phyloP scores from a whole-genome alignment of 2,329 filamentous ascomycete species.

The Xylariaceae sp. region DNA sequence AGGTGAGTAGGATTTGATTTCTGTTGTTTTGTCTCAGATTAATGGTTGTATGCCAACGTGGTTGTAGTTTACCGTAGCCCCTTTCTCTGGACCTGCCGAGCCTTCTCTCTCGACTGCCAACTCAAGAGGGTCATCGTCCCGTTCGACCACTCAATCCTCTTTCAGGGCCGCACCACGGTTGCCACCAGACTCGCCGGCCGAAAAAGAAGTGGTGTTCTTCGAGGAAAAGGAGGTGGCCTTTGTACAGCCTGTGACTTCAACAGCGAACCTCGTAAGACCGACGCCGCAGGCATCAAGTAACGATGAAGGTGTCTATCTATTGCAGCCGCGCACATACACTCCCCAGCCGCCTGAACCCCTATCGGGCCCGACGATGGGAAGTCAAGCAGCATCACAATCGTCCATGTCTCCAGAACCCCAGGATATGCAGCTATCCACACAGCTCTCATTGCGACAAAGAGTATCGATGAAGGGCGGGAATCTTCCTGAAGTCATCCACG shows the following conservation, averaged over 20 bases:
- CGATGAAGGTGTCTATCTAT: conserved; percentile 44
- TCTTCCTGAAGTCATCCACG: conserved; percentile 49
- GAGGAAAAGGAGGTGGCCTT: conserved; percentile 24
- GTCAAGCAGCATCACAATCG: conserved; percentile 26
- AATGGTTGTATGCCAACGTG: conserved; percentile 5
- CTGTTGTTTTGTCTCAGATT: background rate
- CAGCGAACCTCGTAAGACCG: conserved; percentile 20
- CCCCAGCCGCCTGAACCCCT: conserved; percentile 45
- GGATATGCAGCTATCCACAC: conserved; percentile 27
- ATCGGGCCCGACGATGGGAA: conserved; percentile 41
- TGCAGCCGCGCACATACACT: conserved; percentile 55
- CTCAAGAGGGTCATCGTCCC: conserved; percentile 20
- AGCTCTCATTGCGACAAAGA: conserved; percentile 47
- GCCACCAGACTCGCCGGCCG: conserved; percentile 24
- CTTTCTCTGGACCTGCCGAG: conserved; percentile 26
- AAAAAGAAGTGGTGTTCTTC: conserved; percentile 27
- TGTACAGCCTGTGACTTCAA: conserved; percentile 18
- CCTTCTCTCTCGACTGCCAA: conserved; percentile 15
- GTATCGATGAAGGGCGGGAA: conserved; percentile 47
- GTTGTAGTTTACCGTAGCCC: conserved; percentile 28
- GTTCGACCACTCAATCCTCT: conserved; percentile 22
- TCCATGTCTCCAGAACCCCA: conserved; percentile 5
- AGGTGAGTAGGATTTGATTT: conserved; percentile 47
- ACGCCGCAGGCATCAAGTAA: conserved; percentile 24
- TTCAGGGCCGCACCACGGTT: conserved; percentile 22